Conservation (phyloP, 768 basidiomycete genomes). For the Asterophora lycoperdoides region DNA sequence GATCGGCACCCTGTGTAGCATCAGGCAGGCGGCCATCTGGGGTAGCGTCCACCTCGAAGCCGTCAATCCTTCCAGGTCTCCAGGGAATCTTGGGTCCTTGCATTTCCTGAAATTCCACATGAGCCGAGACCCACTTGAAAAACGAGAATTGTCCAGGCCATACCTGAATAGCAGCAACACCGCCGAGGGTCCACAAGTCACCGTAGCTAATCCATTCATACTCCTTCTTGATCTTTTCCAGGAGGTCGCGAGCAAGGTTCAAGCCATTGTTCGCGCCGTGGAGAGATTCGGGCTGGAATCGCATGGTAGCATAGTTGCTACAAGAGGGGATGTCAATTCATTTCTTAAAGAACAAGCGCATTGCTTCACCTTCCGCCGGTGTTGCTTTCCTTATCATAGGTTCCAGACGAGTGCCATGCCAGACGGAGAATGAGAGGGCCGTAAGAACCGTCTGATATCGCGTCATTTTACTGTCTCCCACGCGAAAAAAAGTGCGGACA, state of each 20-base stretch:
- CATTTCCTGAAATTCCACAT: constrained; percentile 59
- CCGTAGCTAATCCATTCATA: constrained; percentile 95
- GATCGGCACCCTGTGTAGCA: constrained; percentile 76
- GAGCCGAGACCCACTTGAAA: background rate
- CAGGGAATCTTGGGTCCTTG: constrained; percentile 90
- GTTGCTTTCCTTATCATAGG: constrained; percentile 76
- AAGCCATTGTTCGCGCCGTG: constrained; percentile 87
- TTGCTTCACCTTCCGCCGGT: constrained; percentile 71
- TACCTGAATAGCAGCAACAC: constrained; percentile 83
- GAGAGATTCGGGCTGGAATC: constrained; percentile 83
- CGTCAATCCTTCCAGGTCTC: constrained; percentile 92
- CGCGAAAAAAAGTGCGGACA: constrained; percentile 10
- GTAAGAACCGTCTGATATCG: constrained; percentile 71
- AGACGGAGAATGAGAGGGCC: constrained; percentile 85
- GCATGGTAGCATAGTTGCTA: constrained; percentile 99
- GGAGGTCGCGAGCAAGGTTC: constrained; percentile 69
- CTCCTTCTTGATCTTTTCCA: constrained; percentile 85
- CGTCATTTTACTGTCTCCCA: constrained; percentile 5
- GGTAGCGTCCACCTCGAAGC: constrained; percentile 65
- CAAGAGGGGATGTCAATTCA: constrained; percentile 9
- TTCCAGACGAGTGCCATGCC: constrained; percentile 94
- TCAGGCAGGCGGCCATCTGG: constrained; percentile 92
- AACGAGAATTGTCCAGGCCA: constrained; percentile 4
- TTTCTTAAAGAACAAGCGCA: constrained; percentile 2
- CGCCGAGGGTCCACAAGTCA: constrained; percentile 94